Evolutionary conservation across 2,329 filamentous ascomycete species (phyloP).

Genomic region (Elsinoe fawcettii): DNA sequence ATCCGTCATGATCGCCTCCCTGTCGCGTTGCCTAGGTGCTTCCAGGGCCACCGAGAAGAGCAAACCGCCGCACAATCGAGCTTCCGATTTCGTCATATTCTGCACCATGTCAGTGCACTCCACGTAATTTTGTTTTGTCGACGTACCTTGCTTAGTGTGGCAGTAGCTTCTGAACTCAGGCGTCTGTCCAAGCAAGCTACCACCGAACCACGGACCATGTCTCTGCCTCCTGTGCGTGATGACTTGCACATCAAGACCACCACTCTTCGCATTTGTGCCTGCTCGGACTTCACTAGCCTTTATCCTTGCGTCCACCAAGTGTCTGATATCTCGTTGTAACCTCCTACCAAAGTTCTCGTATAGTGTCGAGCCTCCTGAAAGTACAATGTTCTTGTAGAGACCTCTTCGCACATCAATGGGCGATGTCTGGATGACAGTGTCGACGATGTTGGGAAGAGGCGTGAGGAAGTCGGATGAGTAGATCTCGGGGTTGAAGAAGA

Average conservation of each 20-base stretch:
- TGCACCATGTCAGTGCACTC: conserved; percentile 17
- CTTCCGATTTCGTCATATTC: conserved; percentile 94
- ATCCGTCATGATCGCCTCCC: too few species aligned
- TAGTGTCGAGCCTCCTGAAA: conserved; percentile 91
- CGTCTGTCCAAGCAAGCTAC: conserved; percentile 90
- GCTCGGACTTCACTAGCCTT: conserved; percentile 84
- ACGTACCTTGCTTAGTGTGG: conserved; percentile 53
- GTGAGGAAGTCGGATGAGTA: conserved; percentile 98
- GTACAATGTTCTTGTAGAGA: conserved; percentile 98
- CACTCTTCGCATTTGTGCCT: conserved; percentile 76
- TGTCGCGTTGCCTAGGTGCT: conserved; percentile 49
- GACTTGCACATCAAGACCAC: conserved; percentile 91
- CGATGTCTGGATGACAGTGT: conserved; percentile 93
- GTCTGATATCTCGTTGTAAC: conserved; percentile 93
- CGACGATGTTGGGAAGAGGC: conserved; percentile 86
- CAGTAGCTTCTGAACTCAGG: conserved; percentile 98
- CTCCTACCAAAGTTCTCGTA: conserved; percentile 98
- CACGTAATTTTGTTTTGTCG: conserved; percentile 20
- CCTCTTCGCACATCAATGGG: conserved; percentile 96
- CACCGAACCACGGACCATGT: conserved; percentile 97
- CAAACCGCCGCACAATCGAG: conserved; percentile 90
- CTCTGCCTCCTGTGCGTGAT: conserved; percentile 96
- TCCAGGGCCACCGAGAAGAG: conserved; percentile 83
- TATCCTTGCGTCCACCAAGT: conserved; percentile 88
- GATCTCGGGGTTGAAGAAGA: conserved; percentile 99